Conservation (phyloP, 768 basidiomycete genomes). For the Leccinum imitatum region DNA sequence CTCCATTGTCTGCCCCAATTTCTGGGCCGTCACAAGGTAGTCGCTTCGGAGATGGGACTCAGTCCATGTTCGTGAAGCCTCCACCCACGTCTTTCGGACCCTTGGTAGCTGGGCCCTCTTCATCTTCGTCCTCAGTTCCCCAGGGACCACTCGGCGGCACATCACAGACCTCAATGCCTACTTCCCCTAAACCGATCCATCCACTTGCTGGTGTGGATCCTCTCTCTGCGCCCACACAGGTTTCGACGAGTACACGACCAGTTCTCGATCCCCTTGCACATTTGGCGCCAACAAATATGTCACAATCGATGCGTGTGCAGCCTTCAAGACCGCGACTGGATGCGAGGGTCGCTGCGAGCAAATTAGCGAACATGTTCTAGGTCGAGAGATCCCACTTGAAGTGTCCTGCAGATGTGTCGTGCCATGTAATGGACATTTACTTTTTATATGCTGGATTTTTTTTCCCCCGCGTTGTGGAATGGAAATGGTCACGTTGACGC, state of each 20-base stretch:
- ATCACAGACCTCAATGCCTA: conserved; percentile 7
- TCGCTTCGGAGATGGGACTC: conserved; percentile 70
- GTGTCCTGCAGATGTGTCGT: conserved; percentile 4
- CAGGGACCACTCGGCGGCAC: conserved; percentile 20
- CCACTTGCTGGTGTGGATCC: conserved; percentile 20
- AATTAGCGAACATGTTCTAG: conserved; percentile 87
- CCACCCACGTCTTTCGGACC: conserved; percentile 38
- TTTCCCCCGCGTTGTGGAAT: conserved; percentile 5
- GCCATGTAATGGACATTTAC: conserved; percentile 6
- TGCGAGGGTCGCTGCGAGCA: conserved; percentile 83
- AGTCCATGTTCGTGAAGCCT: conserved; percentile 75
- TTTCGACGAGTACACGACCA: conserved; percentile 26
- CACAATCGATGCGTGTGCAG: conserved; percentile 69
- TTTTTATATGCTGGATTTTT: conserved; percentile 24
- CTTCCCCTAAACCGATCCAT: conserved; percentile 11
- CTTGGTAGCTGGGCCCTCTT: conserved; percentile 36
- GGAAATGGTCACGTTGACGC: conserved; percentile 7
- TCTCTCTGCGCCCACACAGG: conserved; percentile 10
- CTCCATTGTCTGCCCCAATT: conserved; percentile 30
- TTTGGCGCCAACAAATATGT: conserved; percentile 61
- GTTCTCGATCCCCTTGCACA: conserved; percentile 64
- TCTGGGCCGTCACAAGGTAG: conserved; percentile 59
- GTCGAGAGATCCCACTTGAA: background rate
- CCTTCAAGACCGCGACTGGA: conserved; percentile 76
- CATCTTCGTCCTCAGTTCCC: conserved; percentile 32